Evolutionary conservation across 306 rosid species (phyloP).

Genomic region (Quillaja saponaria): DNA sequence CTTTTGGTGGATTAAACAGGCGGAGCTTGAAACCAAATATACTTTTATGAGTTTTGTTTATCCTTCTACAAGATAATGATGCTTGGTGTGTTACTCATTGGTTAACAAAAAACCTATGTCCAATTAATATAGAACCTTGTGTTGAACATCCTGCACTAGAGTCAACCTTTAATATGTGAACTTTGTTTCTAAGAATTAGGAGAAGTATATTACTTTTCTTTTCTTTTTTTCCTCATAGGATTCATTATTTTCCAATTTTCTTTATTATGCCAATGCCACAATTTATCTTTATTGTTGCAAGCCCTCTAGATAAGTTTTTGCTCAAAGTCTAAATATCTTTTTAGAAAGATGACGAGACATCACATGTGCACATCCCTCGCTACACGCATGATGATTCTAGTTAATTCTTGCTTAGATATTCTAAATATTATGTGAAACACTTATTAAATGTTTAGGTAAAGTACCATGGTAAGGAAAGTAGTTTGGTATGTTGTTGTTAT

Average conservation of each 20-base stretch:
- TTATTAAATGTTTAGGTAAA: background rate
- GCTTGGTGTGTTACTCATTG: background rate
- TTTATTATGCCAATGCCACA: too few species aligned
- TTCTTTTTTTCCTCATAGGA: too few species aligned
- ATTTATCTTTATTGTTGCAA: constrained; percentile 2
- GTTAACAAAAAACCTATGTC: background rate
- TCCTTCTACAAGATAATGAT: constrained; percentile 2
- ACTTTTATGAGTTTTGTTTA: constrained; percentile 5
- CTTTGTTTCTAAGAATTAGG: too few species aligned
- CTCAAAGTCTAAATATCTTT: background rate
- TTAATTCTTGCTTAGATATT: background rate
- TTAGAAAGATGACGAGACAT: background rate
- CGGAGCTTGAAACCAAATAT: constrained; percentile 1
- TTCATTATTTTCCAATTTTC: too few species aligned
- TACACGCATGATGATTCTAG: background rate
- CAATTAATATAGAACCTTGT: background rate
- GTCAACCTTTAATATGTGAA: background rate
- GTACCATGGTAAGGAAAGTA: background rate
- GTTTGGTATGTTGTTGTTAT: background rate
- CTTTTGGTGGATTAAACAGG: constrained; percentile 6
- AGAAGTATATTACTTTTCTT: too few species aligned
- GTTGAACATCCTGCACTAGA: constrained; percentile 1
- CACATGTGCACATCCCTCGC: background rate
- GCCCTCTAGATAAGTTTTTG: background rate
- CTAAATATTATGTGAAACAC: constrained; percentile 4